Evolutionary conservation across 2,329 filamentous ascomycete genomes (phyloP).

Genomic region (Curvularia eragrostidis): DNA sequence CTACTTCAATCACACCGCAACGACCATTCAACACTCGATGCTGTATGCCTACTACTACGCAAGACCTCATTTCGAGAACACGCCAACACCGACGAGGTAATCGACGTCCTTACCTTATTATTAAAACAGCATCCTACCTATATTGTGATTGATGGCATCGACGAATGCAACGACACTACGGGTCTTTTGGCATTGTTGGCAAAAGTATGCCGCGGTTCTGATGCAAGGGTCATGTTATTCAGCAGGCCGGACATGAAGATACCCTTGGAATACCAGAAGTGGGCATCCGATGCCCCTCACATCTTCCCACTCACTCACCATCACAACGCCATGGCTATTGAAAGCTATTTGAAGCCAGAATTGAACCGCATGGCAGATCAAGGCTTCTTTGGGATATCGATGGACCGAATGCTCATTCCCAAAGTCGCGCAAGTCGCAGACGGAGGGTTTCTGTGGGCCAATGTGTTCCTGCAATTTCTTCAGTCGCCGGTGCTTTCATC

Average conservation of each 20-base stretch:
- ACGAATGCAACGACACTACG: conserved; percentile 34
- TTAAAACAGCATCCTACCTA: conserved; percentile 42
- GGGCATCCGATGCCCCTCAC: conserved; percentile 37
- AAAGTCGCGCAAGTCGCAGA: conserved; percentile 26
- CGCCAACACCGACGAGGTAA: conserved; percentile 38
- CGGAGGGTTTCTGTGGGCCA: conserved; percentile 42
- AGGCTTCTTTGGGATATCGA: conserved; percentile 39
- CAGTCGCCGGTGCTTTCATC: conserved; percentile 34
- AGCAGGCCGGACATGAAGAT: conserved; percentile 35
- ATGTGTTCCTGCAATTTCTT: conserved; percentile 32
- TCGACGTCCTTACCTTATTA: conserved; percentile 34
- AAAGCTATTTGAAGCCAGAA: conserved; percentile 24
- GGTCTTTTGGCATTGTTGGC: conserved; percentile 30
- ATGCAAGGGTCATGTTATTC: conserved; percentile 36
- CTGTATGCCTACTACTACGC: conserved; percentile 36
- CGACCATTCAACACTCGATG: conserved; percentile 34
- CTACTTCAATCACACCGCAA: conserved; percentile 35
- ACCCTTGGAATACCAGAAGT: conserved; percentile 39
- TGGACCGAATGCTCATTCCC: conserved; percentile 33
- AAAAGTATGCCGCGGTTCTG: conserved; percentile 33
- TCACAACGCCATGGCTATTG: conserved; percentile 30
- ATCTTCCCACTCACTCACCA: conserved; percentile 27
- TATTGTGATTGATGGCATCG: conserved; percentile 40
- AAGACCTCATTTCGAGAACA: conserved; percentile 32
- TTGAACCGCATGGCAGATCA: conserved; percentile 37